Evolutionary conservation across 768 basidiomycete genomes (phyloP).

Genomic region (Candolleomyces aberdarensis): DNA sequence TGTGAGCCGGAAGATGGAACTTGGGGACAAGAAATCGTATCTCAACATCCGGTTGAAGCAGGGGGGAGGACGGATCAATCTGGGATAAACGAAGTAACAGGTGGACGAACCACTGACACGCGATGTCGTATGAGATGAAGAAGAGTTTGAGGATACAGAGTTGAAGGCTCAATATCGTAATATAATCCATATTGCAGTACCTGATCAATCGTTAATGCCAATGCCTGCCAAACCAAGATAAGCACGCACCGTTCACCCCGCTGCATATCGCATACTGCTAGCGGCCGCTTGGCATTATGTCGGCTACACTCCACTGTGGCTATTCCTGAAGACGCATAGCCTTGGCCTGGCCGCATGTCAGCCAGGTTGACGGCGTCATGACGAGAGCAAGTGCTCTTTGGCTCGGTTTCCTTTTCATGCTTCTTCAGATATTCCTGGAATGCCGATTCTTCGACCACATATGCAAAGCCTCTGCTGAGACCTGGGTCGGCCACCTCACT

Average conservation of each 20-base stretch:
- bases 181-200: constrained; percentile 28
- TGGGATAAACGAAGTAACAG: not conserved
- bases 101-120: constrained; percentile 19
- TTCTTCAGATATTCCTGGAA: constrained; percentile 15
- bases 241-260: constrained; percentile 27
- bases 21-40: constrained; percentile 12
- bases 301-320: constrained; percentile 26
- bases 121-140: constrained; percentile 29
- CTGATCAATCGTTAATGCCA: constrained; percentile 12
- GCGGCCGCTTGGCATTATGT: constrained; percentile 27
- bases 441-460: constrained; percentile 20
- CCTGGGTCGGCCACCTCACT: constrained; percentile 22
- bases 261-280: constrained; percentile 28
- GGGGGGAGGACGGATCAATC: not conserved
- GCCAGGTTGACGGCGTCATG: constrained; percentile 16
- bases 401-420: constrained; percentile 16
- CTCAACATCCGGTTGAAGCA: not conserved
- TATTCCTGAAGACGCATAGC: constrained; percentile 23
- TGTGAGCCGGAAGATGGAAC: constrained; percentile 28
- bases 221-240: no score
- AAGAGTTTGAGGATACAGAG: constrained; percentile 1
- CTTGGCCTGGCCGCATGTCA: constrained; percentile 14
- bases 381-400: constrained; percentile 17
- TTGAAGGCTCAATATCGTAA: constrained; percentile 11
- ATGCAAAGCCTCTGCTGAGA: constrained; percentile 23